Evolutionary conservation across 179 eudicot genomes (phyloP), one percentile per base, ranked within the genome.

Genomic region (Drosera spatulata): DNA sequence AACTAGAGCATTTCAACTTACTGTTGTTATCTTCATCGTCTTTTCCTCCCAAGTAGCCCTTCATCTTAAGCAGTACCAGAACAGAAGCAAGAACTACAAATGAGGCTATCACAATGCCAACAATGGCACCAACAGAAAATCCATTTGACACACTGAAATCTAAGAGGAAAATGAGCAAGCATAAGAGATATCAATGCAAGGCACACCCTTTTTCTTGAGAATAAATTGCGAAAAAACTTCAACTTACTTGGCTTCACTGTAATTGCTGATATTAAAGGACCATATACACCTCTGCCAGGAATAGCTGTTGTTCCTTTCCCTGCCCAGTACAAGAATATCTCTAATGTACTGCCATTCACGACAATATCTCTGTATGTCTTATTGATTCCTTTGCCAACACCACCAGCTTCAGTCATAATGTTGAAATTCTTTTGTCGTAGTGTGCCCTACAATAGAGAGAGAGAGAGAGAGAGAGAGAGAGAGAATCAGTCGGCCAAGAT

Each of bases 191-290:
- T 22, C 33, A 22, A 22, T 22, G 33, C 33, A 22, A 22, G 33
- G 33, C 33, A 22, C 33, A 22, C 33, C 33, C 33, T 22, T 22
- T 22, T 22, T 22, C 33, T 22, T 22, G 33, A 22, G 33, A 22
- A 22, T 22, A 22, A 1, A 22, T 22, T 22, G 33, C 33, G 33
- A 22, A 22, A 22, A 22, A 22, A 22, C 33, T 1, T 22, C 33
- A 22, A 73, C 91, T 77, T 70, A 85, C 94, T 71, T 33, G 93
- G 86, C 59, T 71, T 62, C 8, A 87, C 82, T 7, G 85, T 77
- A 53, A 87, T 87, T 57, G 96, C 93, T 67, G 96, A 85, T 64
- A 87, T 59, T 10, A 87, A 78, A 46, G 96, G 84, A 37, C 96
- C 93, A 66, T 87, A 87, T 62, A 66, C 83, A 61, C 93, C 89